Evolutionary conservation across 2,329 filamentous ascomycete genomes (phyloP).

Genomic region (Penicillium sp.): DNA sequence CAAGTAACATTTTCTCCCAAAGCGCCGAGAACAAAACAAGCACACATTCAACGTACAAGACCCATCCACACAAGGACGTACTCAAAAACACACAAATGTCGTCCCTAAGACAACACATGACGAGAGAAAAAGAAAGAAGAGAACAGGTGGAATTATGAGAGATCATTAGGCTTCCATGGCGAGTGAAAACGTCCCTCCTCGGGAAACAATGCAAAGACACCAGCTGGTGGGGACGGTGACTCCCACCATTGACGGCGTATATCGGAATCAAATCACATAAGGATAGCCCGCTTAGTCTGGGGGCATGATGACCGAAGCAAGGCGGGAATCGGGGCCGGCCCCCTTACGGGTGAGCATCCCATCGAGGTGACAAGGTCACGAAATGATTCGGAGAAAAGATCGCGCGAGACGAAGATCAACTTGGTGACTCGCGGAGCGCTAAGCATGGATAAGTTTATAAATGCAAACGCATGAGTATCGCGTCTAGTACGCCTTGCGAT

Average conservation of each 20-base stretch:
- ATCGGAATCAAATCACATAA: constrained; percentile 6
- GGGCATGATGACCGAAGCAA: background rate
- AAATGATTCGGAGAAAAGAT: constrained; percentile 9
- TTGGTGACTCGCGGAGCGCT: constrained; percentile 8
- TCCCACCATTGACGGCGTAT: constrained; percentile 2
- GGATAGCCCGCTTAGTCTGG: constrained; percentile 9
- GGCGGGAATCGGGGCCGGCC: background rate
- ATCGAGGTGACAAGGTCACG: constrained; percentile 11
- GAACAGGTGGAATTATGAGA: constrained; percentile 30
- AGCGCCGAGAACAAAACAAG: constrained; percentile 29
- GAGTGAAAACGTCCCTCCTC: constrained; percentile 15
- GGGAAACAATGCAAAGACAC: constrained; percentile 12
- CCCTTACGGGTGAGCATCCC: constrained; percentile 5
- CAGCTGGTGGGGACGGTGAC: constrained; percentile 1
- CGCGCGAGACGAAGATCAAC: constrained; percentile 18
- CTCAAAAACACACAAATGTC: constrained; percentile 21
- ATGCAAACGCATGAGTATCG: constrained; percentile 2
- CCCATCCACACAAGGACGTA: constrained; percentile 19
- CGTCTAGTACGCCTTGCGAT: constrained; percentile 34
- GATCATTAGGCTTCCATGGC: constrained; percentile 28
- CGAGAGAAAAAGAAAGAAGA: constrained; percentile 14
- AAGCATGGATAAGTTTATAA: constrained; percentile 7
- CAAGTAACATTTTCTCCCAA: constrained; percentile 30
- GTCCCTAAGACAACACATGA: no score
- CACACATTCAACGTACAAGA: background rate